Conservation (phyloP, 495 filamentous ascomycete genomes). For the Annulohypoxylon stygium region DNA sequence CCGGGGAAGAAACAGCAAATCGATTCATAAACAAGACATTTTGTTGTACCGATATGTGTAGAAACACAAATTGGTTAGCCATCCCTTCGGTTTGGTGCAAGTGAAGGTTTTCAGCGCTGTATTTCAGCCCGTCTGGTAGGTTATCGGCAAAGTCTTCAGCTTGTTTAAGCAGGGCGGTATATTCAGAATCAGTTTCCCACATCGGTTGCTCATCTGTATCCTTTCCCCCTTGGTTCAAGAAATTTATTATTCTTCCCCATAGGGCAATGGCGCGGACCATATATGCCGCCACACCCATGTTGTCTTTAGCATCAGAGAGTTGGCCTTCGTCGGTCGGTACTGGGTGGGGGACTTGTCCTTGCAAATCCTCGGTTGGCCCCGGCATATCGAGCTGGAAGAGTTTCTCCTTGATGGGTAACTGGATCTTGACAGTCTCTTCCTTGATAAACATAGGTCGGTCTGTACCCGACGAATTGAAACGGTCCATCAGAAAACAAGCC, state of each 20-base stretch:
- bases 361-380: constrained; percentile 86
- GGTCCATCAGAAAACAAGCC: constrained; percentile 97
- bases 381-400: constrained; percentile 93
- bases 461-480: constrained; percentile 95
- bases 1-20: constrained; percentile 82
- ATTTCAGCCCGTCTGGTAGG: constrained; percentile 77
- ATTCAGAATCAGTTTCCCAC: constrained; percentile 85
- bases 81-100: constrained; percentile 85
- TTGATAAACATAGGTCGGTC: constrained; percentile 93
- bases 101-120: constrained; percentile 85
- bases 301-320: constrained; percentile 76
- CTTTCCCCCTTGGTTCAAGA: constrained; percentile 91
- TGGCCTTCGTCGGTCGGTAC: constrained; percentile 72
- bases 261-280: constrained; percentile 87
- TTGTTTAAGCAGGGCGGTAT: constrained; percentile 75
- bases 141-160: constrained; percentile 76
- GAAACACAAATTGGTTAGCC: constrained; percentile 93
- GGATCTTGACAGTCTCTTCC: constrained; percentile 88
- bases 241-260: constrained; percentile 91
- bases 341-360: constrained; percentile 77
- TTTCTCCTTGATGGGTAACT: constrained; percentile 89
- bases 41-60: constrained; percentile 91
- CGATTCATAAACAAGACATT: constrained; percentile 91
- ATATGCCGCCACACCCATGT: constrained; percentile 95
- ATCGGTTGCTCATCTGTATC: constrained; percentile 80